Percentiles rank a stretch among this genome's conserved stretches.
Conservation (phyloP, 495 filamentous ascomycete species). For the Daldinia bambusicola region DNA sequence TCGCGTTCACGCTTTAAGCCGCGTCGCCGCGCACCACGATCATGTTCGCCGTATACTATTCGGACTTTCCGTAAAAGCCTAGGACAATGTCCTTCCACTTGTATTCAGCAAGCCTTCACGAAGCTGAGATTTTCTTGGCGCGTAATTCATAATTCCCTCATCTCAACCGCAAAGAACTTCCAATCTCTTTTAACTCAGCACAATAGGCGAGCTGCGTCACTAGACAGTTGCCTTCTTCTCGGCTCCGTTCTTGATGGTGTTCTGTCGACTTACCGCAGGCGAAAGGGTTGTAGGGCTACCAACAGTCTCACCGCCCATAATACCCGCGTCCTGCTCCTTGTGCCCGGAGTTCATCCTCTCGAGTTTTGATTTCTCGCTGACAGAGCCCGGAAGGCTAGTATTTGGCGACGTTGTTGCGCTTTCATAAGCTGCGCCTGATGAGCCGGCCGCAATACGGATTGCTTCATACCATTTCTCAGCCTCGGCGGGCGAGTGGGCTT, state of each 20-base stretch:
- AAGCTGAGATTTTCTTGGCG: constrained; percentile 3
- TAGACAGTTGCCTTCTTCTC: constrained; percentile 46
- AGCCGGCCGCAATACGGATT: constrained; percentile 62
- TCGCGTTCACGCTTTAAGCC: not conserved
- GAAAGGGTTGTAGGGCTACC: constrained; percentile 50
- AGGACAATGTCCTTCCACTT: not conserved
- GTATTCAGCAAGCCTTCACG: not conserved
- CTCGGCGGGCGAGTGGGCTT: constrained; percentile 76
- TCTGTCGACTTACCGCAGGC: constrained; percentile 35
- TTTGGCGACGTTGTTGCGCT: constrained; percentile 42
- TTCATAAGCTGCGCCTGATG: constrained; percentile 48
- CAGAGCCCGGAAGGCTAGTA: constrained; percentile 15
- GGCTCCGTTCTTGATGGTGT: constrained; percentile 28
- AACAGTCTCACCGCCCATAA: constrained; percentile 51
- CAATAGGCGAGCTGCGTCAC: constrained; percentile 15
- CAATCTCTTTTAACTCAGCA: constrained; percentile 10
- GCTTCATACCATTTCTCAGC: constrained; percentile 85
- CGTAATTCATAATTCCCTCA: not conserved
- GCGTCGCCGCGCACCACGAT: constrained; percentile 19
- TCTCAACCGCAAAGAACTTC: constrained; percentile 6
- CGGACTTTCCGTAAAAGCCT: not conserved
- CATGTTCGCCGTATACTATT: not conserved
- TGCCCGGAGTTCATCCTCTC: constrained; percentile 39
- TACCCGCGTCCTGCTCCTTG: constrained; percentile 53
- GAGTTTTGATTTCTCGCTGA: constrained; percentile 23